A percentile compares a stretch with the other conserved stretches of the same genome.
phyloP scores from a whole-genome alignment of 371 early-diverging fungal genomes.

The Mortierella sp. region DNA sequence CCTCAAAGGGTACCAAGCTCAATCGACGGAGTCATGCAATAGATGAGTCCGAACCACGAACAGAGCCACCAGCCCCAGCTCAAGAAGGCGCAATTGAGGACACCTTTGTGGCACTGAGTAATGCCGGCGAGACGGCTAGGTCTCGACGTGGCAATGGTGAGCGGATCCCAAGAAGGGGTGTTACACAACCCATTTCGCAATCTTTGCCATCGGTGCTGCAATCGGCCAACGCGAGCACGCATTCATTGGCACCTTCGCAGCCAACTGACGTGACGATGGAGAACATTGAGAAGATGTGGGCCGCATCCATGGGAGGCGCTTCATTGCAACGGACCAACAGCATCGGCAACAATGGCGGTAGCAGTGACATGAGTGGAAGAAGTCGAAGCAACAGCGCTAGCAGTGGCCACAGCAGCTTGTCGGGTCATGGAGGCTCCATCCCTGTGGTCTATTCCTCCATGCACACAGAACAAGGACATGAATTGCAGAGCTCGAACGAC shows the following conservation, averaged over 20 bases:
- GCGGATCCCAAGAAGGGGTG: not conserved
- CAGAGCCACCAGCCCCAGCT: too few relatives aligned
- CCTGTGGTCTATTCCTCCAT: too few relatives aligned
- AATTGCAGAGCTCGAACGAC: too few relatives aligned
- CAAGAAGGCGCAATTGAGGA: not conserved
- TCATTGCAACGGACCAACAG: too few relatives aligned
- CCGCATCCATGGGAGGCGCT: conserved; percentile 19
- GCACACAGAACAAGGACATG: too few relatives aligned
- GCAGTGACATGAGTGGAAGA: not conserved
- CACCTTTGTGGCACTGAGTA: conserved; percentile 8
- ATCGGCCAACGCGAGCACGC: conserved; percentile 1
- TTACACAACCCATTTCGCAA: conserved; percentile 4
- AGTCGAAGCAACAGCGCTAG: conserved; percentile 6
- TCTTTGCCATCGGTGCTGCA: conserved; percentile 2
- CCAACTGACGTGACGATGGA: conserved; percentile 2
- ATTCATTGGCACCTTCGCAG: not conserved
- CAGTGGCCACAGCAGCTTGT: not conserved
- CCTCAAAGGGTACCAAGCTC: not conserved
- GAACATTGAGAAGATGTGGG: conserved; percentile 4
- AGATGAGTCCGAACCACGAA: not conserved
- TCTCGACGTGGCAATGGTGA: conserved; percentile 19
- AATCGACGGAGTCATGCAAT: not conserved
- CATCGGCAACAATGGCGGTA: not conserved
- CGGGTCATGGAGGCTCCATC: too few relatives aligned
- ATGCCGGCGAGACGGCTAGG: conserved; percentile 19